These are phyloP conservation scores for Cornus controversa DNA, from an alignment of 148 eudicot genomes.

Conservation along the genomic window DNA sequence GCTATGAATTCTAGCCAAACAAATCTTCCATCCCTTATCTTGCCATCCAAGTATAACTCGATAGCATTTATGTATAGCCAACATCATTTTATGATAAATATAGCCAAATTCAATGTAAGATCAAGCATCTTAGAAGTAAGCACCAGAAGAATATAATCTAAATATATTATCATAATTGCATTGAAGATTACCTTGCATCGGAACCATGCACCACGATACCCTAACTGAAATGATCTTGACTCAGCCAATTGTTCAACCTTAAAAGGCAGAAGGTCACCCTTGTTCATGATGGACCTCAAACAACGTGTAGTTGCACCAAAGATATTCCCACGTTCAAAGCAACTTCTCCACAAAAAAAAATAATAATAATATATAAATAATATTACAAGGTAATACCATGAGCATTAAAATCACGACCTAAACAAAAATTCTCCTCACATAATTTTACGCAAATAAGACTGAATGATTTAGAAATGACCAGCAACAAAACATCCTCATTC, in stretches of 20 bases:
- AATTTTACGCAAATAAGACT: not conserved
- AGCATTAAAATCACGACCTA: not conserved
- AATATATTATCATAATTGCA: not conserved
- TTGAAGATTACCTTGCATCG: slow-evolving; percentile 28
- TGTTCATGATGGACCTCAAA: slow-evolving; percentile 12
- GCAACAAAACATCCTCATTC: too few species aligned
- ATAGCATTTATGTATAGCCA: not conserved
- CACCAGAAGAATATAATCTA: not conserved
- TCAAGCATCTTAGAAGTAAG: too few species aligned
- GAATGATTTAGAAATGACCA: not conserved
- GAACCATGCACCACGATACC: slow-evolving; percentile 42
- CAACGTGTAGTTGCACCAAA: not conserved
- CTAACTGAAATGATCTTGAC: slow-evolving; percentile 25
- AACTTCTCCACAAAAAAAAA: not conserved
- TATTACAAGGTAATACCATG: not conserved
- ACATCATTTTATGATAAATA: not conserved
- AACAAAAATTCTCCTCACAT: not conserved
- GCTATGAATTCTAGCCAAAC: not conserved
- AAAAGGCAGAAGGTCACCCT: slow-evolving; percentile 16
- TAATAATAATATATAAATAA: not conserved
- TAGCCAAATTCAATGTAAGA: not conserved
- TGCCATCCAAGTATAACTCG: not conserved
- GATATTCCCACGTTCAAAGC: not conserved
- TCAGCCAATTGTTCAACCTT: slow-evolving; percentile 31
- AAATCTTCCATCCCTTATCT: not conserved